phyloP scores from a whole-genome alignment of 2,329 filamentous ascomycete species.

The Aspergillus ibericus region DNA sequence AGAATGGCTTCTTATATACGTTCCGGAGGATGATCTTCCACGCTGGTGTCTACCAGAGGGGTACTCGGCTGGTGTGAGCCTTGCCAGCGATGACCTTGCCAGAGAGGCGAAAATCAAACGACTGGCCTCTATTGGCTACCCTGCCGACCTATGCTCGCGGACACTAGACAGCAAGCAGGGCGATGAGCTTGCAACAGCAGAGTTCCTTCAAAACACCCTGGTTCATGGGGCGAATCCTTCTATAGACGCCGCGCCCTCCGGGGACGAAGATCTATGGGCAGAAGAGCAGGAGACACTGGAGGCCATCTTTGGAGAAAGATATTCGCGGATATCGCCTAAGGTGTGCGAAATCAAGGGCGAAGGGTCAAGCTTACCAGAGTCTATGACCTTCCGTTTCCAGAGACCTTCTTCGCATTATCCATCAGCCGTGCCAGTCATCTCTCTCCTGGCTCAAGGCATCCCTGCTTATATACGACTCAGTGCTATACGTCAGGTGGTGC shows the following conservation, averaged over 20 bases:
- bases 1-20: conserved; percentile 94
- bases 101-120: conserved; percentile 80
- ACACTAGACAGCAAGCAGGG: conserved; percentile 68
- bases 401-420: conserved; percentile 72
- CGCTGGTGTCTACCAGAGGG: conserved; percentile 87
- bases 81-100: conserved; percentile 78
- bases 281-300: conserved; percentile 83
- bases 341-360: conserved; percentile 71
- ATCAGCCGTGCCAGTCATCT: conserved; percentile 64
- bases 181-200: conserved; percentile 75
- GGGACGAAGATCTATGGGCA: conserved; percentile 65
- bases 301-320: conserved; percentile 80
- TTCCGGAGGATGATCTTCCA: conserved; percentile 95
- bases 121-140: conserved; percentile 79
- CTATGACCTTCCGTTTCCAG: conserved; percentile 64
- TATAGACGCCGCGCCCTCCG: conserved; percentile 17
- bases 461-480: conserved; percentile 94
- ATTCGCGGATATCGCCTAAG: conserved; percentile 59
- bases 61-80: conserved; percentile 85
- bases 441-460: conserved; percentile 65
- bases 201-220: conserved; percentile 72
- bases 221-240: conserved; percentile 46
- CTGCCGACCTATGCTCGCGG: conserved; percentile 77
- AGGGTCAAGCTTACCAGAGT: conserved; percentile 43
- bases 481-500: conserved; percentile 73